phyloP scores from a whole-genome alignment of 164 flowering plant genomes.

The Liquidambar formosana region DNA sequence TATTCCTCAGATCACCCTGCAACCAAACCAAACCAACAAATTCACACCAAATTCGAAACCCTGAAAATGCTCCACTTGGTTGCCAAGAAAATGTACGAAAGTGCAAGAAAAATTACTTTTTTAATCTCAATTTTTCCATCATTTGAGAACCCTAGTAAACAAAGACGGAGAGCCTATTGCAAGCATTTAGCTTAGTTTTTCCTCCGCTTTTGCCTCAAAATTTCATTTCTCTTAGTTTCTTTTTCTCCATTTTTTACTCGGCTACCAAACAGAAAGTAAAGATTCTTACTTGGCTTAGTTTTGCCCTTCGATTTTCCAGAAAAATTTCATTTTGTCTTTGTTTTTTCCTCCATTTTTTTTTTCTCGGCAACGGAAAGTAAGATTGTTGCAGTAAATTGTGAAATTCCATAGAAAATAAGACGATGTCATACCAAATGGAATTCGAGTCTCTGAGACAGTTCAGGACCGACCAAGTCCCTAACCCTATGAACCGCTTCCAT shows the following conservation, averaged over 20 bases:
- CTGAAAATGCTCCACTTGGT: background rate
- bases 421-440: slow-evolving; percentile 45
- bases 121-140: no score
- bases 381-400: no score
- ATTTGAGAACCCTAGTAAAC: no score
- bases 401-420: background rate
- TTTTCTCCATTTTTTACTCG: no score
- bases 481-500: slow-evolving; percentile 69
- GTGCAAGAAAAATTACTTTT: no score
- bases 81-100: slow-evolving; percentile 1
- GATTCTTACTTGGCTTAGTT: no score
- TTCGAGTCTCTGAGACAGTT: slow-evolving; percentile 52
- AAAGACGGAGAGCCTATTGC: no score
- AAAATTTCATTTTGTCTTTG: no score
- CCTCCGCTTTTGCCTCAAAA: no score
- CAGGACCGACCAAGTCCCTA: slow-evolving; percentile 58
- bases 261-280: background rate
- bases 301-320: no score
- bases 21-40: slow-evolving; percentile 12
- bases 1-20: slow-evolving; percentile 87
- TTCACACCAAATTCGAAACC: background rate
- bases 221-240: no score
- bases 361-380: background rate
- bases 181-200: no score
- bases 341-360: background rate